These are phyloP conservation scores for Pelargonium cotyledonis DNA, from an alignment of 441 rosid species.

Conservation along the genomic window DNA sequence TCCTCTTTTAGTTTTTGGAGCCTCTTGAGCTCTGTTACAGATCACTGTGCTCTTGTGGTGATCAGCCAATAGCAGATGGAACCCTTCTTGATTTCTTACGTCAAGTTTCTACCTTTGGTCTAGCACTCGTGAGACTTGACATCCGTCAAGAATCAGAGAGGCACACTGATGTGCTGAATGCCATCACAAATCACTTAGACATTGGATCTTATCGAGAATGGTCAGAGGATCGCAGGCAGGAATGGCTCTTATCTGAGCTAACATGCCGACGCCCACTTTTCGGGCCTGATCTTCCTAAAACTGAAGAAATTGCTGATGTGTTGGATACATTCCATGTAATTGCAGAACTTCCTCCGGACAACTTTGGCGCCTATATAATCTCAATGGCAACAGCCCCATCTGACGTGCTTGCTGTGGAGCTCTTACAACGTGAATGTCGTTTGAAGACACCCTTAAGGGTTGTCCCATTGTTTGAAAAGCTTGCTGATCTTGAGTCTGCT, in stretches of 20 bases:
- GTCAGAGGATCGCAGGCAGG: conserved; percentile 78
- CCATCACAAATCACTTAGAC: conserved; percentile 72
- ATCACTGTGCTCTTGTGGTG: background rate
- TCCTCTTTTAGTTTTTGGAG: background rate
- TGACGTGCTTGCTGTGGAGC: conserved; percentile 46
- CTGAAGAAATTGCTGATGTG: conserved; percentile 86
- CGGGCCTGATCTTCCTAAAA: conserved; percentile 78
- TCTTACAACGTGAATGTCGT: conserved; percentile 74
- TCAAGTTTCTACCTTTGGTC: conserved; percentile 85
- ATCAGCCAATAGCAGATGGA: background rate
- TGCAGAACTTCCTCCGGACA: conserved; percentile 44
- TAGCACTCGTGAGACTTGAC: conserved; percentile 85
- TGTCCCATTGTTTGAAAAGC: conserved; percentile 47
- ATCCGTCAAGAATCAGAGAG: conserved; percentile 86
- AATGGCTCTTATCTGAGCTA: conserved; percentile 37
- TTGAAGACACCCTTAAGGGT: conserved; percentile 81
- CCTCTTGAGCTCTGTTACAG: background rate
- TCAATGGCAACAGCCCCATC: conserved; percentile 96
- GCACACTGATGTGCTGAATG: conserved; percentile 33
- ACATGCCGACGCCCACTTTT: conserved; percentile 75
- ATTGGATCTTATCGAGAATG: conserved; percentile 86
- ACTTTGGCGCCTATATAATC: conserved; percentile 46
- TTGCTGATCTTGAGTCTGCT: conserved; percentile 73
- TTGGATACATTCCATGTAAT: conserved; percentile 75
- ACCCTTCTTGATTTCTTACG: background rate